Evolutionary conservation across 2,329 filamentous ascomycete genomes (phyloP).

Genomic region (Exophiala alcalophila): DNA sequence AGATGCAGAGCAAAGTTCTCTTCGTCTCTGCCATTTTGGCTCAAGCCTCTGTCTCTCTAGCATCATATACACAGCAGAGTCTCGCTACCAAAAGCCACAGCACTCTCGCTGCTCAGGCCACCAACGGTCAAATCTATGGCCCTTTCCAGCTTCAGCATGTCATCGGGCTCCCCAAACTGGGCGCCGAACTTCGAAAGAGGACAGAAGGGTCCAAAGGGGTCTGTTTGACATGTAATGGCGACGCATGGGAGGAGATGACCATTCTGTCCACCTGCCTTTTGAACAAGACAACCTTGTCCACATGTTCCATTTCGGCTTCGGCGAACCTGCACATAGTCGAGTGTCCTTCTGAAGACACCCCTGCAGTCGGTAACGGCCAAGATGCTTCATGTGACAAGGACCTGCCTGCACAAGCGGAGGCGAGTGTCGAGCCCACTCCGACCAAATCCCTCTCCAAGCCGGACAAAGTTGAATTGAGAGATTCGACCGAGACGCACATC

Average conservation of each 20-base stretch:
- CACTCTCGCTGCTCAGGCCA: background rate
- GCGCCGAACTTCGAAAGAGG: background rate
- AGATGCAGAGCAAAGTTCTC: constrained; percentile 15
- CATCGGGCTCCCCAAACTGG: background rate
- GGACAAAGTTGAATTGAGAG: constrained; percentile 1
- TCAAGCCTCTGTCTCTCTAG: constrained; percentile 1
- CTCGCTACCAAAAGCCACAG: background rate
- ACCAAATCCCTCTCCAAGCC: too few species aligned
- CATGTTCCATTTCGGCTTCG: too few species aligned
- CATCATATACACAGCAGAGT: background rate
- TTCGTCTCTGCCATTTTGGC: constrained; percentile 13
- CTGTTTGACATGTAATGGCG: constrained; percentile 1
- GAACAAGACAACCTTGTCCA: too few species aligned
- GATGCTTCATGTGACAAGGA: constrained; percentile 4
- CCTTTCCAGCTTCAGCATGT: constrained; percentile 11
- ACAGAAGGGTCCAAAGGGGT: background rate
- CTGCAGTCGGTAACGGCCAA: background rate
- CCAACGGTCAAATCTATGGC: constrained; percentile 1
- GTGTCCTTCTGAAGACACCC: constrained; percentile 1
- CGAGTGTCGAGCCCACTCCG: too few species aligned
- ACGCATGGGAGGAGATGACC: background rate
- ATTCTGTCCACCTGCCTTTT: background rate
- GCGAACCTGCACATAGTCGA: background rate
- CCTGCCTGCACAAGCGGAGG: background rate
- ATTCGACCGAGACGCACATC: background rate